A percentile compares a stretch with the other conserved stretches of the same genome.
Evolutionary conservation across 2,329 filamentous ascomycete species (phyloP).

Genomic region (Graphiopsis chlorocephala): DNA sequence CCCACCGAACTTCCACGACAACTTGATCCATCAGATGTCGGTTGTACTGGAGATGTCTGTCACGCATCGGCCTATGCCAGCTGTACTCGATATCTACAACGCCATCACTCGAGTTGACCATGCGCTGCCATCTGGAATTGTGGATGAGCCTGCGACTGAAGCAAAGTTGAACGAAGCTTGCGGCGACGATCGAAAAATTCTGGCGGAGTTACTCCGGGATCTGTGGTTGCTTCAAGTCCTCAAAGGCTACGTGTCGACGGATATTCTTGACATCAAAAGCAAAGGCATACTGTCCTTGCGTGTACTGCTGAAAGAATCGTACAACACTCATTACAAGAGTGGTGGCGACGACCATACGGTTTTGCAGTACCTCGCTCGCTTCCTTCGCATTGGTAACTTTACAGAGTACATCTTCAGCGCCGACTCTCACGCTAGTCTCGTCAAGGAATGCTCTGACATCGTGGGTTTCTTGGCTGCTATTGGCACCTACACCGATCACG

Average conservation of each 20-base stretch:
- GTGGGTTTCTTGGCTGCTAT: slow-evolving; percentile 84
- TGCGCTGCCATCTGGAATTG: not conserved
- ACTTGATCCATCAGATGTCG: slow-evolving; percentile 14
- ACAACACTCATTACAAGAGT: slow-evolving; percentile 45
- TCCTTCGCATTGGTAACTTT: slow-evolving; percentile 67
- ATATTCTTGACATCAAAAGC: slow-evolving; percentile 87
- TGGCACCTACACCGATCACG: slow-evolving; percentile 64
- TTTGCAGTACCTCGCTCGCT: slow-evolving; percentile 65
- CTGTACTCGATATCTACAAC: not conserved
- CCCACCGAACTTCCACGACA: slow-evolving; percentile 26
- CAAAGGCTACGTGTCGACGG: slow-evolving; percentile 72
- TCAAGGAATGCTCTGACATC: slow-evolving; percentile 76
- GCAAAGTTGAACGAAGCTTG: slow-evolving; percentile 19
- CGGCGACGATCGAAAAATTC: slow-evolving; percentile 16
- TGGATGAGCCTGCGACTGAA: slow-evolving; percentile 3
- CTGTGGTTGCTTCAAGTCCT: slow-evolving; percentile 70
- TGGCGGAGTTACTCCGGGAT: slow-evolving; percentile 52
- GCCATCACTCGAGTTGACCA: slow-evolving; percentile 1
- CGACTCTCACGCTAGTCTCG: slow-evolving; percentile 88
- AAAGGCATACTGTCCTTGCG: slow-evolving; percentile 75
- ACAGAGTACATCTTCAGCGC: slow-evolving; percentile 86
- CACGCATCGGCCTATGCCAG: slow-evolving; percentile 4
- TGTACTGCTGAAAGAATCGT: slow-evolving; percentile 64
- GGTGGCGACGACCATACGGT: slow-evolving; percentile 45
- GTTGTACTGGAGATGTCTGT: not conserved